These are phyloP conservation scores for Tricholomella constricta DNA, from an alignment of 768 basidiomycete genomes.

Conservation along the genomic window DNA sequence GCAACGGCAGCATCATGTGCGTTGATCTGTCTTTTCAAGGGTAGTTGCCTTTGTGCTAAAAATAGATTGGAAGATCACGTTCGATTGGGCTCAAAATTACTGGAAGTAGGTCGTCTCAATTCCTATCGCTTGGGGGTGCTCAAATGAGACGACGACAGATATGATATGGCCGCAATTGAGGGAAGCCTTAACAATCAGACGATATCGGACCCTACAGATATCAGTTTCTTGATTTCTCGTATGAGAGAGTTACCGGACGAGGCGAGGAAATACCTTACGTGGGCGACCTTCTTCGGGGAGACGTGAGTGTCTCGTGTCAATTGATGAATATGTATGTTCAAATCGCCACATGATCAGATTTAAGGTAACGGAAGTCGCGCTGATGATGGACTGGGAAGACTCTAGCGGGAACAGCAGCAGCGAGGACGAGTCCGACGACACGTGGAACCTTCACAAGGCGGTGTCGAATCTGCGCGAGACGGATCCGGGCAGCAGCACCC, in stretches of 20 bases:
- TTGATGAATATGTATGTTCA: background rate
- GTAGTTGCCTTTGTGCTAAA: background rate
- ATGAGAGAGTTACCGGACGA: conserved; percentile 64
- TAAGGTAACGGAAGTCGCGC: conserved; percentile 70
- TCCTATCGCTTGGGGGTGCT: background rate
- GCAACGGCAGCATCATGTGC: conserved; percentile 62
- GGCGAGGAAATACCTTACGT: conserved; percentile 64
- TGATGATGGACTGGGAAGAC: conserved; percentile 76
- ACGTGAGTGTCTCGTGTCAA: conserved; percentile 43
- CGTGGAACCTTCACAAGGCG: conserved; percentile 55
- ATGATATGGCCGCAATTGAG: conserved; percentile 59
- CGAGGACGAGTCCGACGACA: conserved; percentile 53
- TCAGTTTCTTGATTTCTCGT: conserved; percentile 60
- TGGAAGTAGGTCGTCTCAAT: conserved; percentile 56
- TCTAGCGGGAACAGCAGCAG: conserved; percentile 51
- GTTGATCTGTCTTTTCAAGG: conserved; percentile 21
- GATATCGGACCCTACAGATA: conserved; percentile 60
- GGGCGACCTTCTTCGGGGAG: conserved; percentile 75
- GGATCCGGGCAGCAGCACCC: conserved; percentile 41
- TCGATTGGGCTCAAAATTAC: conserved; percentile 63
- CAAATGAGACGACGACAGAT: conserved; percentile 35
- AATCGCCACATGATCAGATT: conserved; percentile 43
- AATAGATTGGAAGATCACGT: conserved; percentile 50
- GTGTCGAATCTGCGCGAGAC: conserved; percentile 49
- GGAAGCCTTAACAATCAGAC: conserved; percentile 52